Evolutionary conservation across 2,329 filamentous ascomycete species (phyloP).

Genomic region (Verticillium klebahnii): DNA sequence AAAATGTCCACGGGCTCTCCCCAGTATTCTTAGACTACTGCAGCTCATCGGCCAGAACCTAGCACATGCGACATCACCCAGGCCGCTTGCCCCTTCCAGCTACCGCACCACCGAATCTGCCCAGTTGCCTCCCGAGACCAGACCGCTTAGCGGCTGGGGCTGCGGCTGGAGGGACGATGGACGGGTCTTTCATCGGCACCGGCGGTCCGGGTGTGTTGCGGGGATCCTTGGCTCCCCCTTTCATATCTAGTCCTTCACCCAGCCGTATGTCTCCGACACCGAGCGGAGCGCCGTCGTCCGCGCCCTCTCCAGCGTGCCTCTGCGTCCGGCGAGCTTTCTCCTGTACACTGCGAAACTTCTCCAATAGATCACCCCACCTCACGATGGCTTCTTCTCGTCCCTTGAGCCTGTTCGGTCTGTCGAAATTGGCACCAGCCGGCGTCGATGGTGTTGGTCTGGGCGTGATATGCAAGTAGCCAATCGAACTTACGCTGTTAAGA

Average conservation of each 20-base stretch:
- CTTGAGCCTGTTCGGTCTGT: constrained; percentile 74
- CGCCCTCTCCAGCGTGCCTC: constrained; percentile 48
- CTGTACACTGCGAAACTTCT: constrained; percentile 90
- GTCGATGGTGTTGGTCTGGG: constrained; percentile 52
- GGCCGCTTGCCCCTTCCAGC: constrained; percentile 57
- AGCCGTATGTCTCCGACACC: constrained; percentile 36
- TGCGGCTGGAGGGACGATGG: constrained; percentile 31
- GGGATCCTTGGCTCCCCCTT: constrained; percentile 34
- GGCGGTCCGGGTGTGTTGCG: constrained; percentile 27
- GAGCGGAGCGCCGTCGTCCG: constrained; percentile 42
- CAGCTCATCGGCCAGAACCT: background rate
- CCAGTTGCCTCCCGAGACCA: constrained; percentile 64
- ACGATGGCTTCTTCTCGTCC: constrained; percentile 79
- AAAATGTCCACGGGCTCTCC: constrained; percentile 2
- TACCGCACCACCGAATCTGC: constrained; percentile 66
- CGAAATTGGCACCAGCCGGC: constrained; percentile 54
- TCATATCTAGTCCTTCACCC: constrained; percentile 33
- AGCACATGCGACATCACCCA: background rate
- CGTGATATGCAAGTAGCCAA: constrained; percentile 86
- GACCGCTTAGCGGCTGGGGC: constrained; percentile 52
- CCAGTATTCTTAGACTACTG: background rate
- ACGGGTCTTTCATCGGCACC: constrained; percentile 45
- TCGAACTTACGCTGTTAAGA: constrained; percentile 93
- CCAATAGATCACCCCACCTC: constrained; percentile 86
- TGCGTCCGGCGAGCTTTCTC: constrained; percentile 75